phyloP scores from a whole-genome alignment of 2,329 filamentous ascomycete genomes.

The Fusarium musae region DNA sequence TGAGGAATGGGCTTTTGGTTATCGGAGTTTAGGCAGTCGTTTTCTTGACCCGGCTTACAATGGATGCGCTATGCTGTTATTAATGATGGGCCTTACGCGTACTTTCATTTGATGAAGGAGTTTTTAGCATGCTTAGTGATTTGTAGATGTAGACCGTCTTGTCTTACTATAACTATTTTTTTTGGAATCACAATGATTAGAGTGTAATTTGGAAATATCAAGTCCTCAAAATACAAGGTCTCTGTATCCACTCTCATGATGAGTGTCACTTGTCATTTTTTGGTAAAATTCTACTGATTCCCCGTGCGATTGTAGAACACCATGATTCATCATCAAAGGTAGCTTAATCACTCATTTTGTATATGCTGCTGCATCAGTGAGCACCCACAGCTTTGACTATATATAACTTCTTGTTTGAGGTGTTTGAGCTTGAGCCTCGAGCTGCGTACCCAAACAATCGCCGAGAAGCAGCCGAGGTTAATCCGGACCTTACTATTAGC shows the following conservation, averaged over 20 bases:
- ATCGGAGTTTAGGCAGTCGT: conserved; percentile 46
- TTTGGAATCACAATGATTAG: conserved; percentile 4
- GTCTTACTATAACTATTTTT: conserved; percentile 21
- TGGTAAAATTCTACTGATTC: neutral
- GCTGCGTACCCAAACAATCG: conserved; percentile 28
- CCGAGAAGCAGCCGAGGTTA: conserved; percentile 40
- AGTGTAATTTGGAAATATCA: neutral
- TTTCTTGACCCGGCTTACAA: conserved; percentile 23
- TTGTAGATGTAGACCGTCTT: conserved; percentile 41
- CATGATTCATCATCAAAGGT: neutral
- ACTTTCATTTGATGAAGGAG: conserved; percentile 38
- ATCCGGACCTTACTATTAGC: conserved; percentile 32
- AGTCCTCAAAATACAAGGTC: no score
- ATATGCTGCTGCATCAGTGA: neutral
- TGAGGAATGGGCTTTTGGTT: conserved; percentile 49
- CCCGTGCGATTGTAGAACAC: no score
- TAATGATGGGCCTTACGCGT: conserved; percentile 34
- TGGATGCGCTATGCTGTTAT: conserved; percentile 8
- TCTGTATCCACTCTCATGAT: neutral
- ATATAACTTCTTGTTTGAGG: neutral
- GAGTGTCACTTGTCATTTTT: neutral
- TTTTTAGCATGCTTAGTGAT: conserved; percentile 36
- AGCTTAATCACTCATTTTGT: neutral
- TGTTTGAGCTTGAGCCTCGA: neutral
- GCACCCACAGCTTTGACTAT: no score